phyloP scores from a whole-genome alignment of 2,329 filamentous ascomycete species.

The Teratosphaeria destructans region DNA sequence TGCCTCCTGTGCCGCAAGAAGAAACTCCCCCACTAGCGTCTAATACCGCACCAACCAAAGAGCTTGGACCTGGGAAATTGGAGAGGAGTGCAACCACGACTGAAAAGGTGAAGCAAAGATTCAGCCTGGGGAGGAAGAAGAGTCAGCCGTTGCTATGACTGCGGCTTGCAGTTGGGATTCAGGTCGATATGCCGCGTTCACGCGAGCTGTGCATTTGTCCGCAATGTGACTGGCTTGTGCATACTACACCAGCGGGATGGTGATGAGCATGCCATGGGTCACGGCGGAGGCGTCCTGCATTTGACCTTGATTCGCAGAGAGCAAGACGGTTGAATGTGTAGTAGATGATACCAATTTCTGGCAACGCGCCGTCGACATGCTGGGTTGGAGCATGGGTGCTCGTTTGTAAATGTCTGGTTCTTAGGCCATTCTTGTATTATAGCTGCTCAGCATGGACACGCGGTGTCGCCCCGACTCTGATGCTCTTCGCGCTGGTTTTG shows the following conservation, averaged over 20 bases:
- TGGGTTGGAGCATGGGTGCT: background rate
- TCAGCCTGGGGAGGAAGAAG: constrained; percentile 64
- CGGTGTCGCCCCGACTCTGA: too few relatives aligned
- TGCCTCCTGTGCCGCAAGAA: constrained; percentile 13
- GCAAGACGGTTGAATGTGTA: background rate
- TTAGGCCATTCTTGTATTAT: background rate
- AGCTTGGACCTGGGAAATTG: background rate
- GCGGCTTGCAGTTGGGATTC: background rate
- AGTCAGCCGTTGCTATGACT: constrained; percentile 35
- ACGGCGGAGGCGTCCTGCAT: background rate
- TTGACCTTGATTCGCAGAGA: background rate
- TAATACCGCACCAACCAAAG: constrained; percentile 4
- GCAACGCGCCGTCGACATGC: background rate
- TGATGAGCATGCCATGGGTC: background rate
- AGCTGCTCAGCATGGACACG: background rate
- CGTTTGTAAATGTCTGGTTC: background rate
- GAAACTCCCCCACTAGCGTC: constrained; percentile 1
- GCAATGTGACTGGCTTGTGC: background rate
- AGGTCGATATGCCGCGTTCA: background rate
- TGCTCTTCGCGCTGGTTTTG: background rate
- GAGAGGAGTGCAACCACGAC: constrained; percentile 7
- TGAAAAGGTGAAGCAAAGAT: constrained; percentile 49
- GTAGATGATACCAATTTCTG: background rate
- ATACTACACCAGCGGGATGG: background rate
- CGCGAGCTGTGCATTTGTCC: background rate